phyloP scores from a whole-genome alignment of 2,329 filamentous ascomycete genomes.

The Pseudovirgaria hyperparasitica region DNA sequence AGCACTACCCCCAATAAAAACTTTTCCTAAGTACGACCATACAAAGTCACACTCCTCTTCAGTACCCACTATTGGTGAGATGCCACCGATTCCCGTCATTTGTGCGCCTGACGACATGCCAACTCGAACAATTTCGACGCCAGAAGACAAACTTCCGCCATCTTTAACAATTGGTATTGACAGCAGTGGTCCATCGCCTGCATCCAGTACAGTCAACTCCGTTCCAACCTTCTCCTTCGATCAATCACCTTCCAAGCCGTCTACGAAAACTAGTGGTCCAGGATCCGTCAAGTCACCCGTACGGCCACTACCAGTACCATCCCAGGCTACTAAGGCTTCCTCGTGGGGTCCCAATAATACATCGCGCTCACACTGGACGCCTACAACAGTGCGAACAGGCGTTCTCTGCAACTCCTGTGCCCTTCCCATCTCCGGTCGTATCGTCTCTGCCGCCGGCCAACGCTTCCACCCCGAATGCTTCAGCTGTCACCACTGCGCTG shows the following conservation, averaged over 20 bases:
- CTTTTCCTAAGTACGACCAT: no score
- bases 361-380: conserved; percentile 32
- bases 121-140: conserved; percentile 13
- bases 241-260: conserved; percentile 17
- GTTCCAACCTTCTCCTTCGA: conserved; percentile 10
- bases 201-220: conserved; percentile 11
- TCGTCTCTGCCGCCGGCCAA: conserved; percentile 67
- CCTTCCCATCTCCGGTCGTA: conserved; percentile 76
- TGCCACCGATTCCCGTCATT: conserved; percentile 27
- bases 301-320: conserved; percentile 33
- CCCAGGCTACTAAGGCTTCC: conserved; percentile 17
- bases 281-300: conserved; percentile 34
- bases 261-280: conserved; percentile 18
- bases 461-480: conserved; percentile 94
- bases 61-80: no score
- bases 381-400: conserved; percentile 39
- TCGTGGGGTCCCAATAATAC: no score
- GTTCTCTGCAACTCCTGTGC: conserved; percentile 76
- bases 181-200: conserved; percentile 8
- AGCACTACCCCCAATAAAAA: conserved; percentile 4
- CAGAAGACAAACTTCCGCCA: no score
- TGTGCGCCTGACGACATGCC: conserved; percentile 33
- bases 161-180: no score
- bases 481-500: conserved; percentile 74
- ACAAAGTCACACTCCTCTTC: no score